Evolutionary conservation across 805 yeast genomes (phyloP).

Genomic region (Ogataea naganishii): DNA sequence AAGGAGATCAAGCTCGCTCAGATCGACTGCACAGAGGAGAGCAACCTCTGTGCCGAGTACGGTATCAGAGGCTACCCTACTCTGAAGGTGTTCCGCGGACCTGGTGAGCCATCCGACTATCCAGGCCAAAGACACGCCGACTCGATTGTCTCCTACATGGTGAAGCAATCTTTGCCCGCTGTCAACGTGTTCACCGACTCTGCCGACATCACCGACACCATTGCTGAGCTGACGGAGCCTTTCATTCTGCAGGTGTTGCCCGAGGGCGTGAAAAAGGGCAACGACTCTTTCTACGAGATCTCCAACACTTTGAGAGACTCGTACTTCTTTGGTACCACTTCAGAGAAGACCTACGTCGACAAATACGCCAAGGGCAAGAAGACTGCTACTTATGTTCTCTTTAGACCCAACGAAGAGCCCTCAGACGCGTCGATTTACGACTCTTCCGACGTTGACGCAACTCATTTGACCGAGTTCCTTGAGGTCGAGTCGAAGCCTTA

Average conservation of each 20-base stretch:
- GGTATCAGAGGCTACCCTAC: slow-evolving; percentile 82
- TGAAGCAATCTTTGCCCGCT: slow-evolving; percentile 74
- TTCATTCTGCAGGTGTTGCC: slow-evolving; percentile 48
- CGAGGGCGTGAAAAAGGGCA: slow-evolving; percentile 25
- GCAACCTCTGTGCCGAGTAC: slow-evolving; percentile 57
- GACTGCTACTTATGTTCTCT: slow-evolving; percentile 33
- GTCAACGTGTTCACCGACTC: slow-evolving; percentile 42
- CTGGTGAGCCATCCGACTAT: slow-evolving; percentile 49
- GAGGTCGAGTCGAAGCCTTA: slow-evolving; percentile 64
- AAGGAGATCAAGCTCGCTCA: slow-evolving; percentile 70
- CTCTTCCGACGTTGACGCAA: slow-evolving; percentile 25
- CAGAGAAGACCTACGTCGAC: slow-evolving; percentile 23
- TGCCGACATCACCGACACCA: slow-evolving; percentile 40
- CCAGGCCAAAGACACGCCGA: slow-evolving; percentile 79
- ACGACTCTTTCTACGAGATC: slow-evolving; percentile 49
- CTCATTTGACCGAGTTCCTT: slow-evolving; percentile 38
- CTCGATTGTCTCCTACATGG: slow-evolving; percentile 71
- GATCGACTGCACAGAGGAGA: slow-evolving; percentile 76
- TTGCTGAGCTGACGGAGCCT: slow-evolving; percentile 35
- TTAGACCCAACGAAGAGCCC: slow-evolving; percentile 36
- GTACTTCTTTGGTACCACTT: slow-evolving; percentile 48
- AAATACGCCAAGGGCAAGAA: slow-evolving; percentile 25
- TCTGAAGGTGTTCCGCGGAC: slow-evolving; percentile 63
- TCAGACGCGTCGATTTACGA: slow-evolving; percentile 42
- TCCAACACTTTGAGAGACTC: slow-evolving; percentile 63